Percentiles rank a stretch among this genome's conserved stretches.
Evolutionary conservation across 305 asterid species (phyloP).

Genomic region (Plantago lanceolata): DNA sequence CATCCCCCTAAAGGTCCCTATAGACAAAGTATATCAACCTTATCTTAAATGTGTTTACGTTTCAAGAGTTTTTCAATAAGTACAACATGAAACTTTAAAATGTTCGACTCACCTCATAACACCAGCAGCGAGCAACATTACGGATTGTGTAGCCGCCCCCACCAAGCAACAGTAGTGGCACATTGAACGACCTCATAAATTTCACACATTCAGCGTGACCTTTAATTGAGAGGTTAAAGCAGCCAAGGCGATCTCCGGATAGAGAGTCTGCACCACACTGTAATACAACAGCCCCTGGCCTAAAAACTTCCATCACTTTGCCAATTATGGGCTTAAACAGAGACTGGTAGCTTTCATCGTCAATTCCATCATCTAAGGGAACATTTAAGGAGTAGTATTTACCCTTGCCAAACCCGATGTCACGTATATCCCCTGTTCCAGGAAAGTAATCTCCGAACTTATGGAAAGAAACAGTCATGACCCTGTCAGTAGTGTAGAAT

Average conservation of each 20-base stretch:
- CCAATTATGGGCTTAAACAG: conserved; percentile 57
- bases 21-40: too few species aligned
- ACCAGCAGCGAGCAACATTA: conserved; percentile 68
- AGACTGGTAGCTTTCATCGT: conserved; percentile 57
- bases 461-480: conserved; percentile 62
- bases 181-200: conserved; percentile 58
- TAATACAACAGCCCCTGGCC: conserved; percentile 56
- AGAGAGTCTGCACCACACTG: conserved; percentile 66
- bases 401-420: conserved; percentile 52
- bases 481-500: conserved; percentile 62
- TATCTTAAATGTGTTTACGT: too few species aligned
- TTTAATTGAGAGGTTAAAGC: conserved; percentile 59
- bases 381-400: conserved; percentile 61
- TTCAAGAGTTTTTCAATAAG: not conserved
- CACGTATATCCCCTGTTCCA: conserved; percentile 60
- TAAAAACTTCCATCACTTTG: conserved; percentile 58
- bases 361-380: conserved; percentile 62
- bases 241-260: conserved; percentile 59
- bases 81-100: not conserved
- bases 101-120: conserved; percentile 45
- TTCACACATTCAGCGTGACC: conserved; percentile 63
- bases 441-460: conserved; percentile 66
- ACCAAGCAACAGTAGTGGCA: conserved; percentile 53
- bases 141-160: conserved; percentile 68
- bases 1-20: too few species aligned